Base-by-base conservation (phyloP, 2,329 filamentous ascomycete species). In the Penicillium aurantiogriseum region DNA sequence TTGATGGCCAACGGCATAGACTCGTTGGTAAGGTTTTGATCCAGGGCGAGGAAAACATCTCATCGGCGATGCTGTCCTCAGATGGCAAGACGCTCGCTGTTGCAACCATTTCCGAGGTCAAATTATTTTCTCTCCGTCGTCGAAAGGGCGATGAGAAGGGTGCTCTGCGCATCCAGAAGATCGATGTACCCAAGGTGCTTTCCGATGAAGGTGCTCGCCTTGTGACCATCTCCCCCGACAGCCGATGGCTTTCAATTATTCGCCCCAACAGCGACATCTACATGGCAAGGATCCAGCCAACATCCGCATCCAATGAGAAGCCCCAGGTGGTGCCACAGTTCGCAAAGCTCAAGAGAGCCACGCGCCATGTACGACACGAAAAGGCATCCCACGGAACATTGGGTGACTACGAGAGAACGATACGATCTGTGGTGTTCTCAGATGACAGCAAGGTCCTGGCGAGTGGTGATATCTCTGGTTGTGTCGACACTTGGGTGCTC, bases 401-500 rank as follows among this genome's bases (percentile, higher is more conserved):
- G 53, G 88, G 88, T n/a, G 77, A 78, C 27, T 97, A 97, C 74
- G 85, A 91, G 61, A 84, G 89, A 70, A 88, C 82, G 44, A 86
- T 97, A 63, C 87, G 84, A 36, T 88, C 90, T 53, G 74, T 88
- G 27, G 81, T 87, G 2, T 97, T 97, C 73, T 92, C 92, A 10
- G 80, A 87, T 5, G 89, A 96, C 71, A 91, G 90, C 70, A 86
- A 83, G 63, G 84, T 96, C 61, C 78, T 97, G 46, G 92, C 89
- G 9, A 85, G 87, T 31, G 87, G 88, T 47, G 93, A 97, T 72
- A 76, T 97, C 51, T 87, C 89, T 43, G 94, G 94, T 43, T 91
- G 88, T 73, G 81, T 97, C 33, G 92, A 97, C 70, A 91, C 88
- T 19, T 99, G 92, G 90, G 77, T 91, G 1, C 76, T 96, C 54